A percentile compares a stretch with the other conserved stretches of the same genome.
phyloP scores from a whole-genome alignment of 225 moss, liverwort and hornwort genomes.

The Straminergon stramineum region DNA sequence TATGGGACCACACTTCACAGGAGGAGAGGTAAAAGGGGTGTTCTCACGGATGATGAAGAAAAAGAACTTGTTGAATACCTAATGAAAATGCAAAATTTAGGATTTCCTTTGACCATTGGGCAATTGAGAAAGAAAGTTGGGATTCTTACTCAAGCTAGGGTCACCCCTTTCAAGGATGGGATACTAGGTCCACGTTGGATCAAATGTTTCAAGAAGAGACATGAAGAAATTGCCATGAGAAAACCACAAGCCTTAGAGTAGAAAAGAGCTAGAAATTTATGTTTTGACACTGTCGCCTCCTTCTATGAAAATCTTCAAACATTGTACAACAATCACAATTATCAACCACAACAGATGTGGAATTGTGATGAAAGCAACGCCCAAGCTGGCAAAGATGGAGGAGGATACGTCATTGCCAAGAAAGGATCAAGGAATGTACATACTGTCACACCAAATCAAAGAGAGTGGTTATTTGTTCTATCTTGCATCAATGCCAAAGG shows the following conservation, averaged over 20 bases:
- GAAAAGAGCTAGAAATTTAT: not conserved
- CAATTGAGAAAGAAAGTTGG: not conserved
- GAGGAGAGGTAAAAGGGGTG: too few species aligned
- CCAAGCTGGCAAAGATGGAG: not conserved
- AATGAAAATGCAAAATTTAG: not conserved
- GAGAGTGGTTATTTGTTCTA: too few species aligned
- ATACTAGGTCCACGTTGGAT: not conserved
- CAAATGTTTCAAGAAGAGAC: not conserved
- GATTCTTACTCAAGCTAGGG: not conserved
- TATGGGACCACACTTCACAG: too few species aligned
- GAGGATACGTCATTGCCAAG: not conserved
- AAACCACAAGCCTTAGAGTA: not conserved
- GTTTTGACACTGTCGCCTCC: not conserved
- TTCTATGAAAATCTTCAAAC: not conserved
- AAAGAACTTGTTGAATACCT: not conserved
- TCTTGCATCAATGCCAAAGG: too few species aligned
- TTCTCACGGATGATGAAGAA: too few species aligned
- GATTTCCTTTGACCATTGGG: not conserved
- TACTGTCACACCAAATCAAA: not conserved
- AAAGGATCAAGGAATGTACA: not conserved
- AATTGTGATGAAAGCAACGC: not conserved
- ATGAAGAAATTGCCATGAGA: not conserved
- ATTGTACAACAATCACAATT: too few species aligned
- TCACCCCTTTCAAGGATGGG: not conserved
- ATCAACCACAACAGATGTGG: not conserved